Evolutionary conservation across 257 asterid genomes (phyloP).

Genomic region (Ilex asprella): DNA sequence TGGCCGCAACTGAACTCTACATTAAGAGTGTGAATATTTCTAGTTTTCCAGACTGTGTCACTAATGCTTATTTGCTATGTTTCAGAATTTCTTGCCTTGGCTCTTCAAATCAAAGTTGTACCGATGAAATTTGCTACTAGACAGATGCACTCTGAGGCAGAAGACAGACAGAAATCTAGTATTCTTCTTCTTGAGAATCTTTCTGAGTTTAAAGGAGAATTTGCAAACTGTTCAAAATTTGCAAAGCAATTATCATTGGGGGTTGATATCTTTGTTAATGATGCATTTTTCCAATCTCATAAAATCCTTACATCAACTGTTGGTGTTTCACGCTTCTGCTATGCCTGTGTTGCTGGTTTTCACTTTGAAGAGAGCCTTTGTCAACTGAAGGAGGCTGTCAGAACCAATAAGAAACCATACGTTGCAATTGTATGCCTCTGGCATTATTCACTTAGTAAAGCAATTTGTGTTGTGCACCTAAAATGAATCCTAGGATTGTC

Average conservation of each 20-base stretch:
- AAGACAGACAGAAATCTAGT: conserved; percentile 23
- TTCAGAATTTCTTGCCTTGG: conserved; percentile 56
- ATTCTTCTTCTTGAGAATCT: conserved; percentile 71
- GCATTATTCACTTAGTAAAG: conserved; percentile 13
- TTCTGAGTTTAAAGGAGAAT: conserved; percentile 52
- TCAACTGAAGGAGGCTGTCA: conserved; percentile 55
- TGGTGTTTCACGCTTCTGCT: conserved; percentile 65
- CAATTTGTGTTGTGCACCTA: neutral
- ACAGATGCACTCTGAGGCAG: conserved; percentile 20
- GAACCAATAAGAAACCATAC: conserved; percentile 46
- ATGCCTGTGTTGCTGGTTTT: conserved; percentile 71
- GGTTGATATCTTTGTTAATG: conserved; percentile 81
- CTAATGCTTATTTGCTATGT: conserved; percentile 12
- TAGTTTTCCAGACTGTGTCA: neutral
- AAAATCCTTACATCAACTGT: conserved; percentile 87
- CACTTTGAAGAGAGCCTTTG: conserved; percentile 55
- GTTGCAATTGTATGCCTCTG: conserved; percentile 59
- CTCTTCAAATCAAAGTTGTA: conserved; percentile 62
- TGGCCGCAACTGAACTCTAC: neutral
- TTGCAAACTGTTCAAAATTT: conserved; percentile 61
- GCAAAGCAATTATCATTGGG: conserved; percentile 56
- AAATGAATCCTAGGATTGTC: neutral
- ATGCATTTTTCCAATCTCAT: conserved; percentile 75
- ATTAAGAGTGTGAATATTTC: neutral
- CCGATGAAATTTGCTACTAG: conserved; percentile 35